Base-by-base conservation (phyloP, 495 filamentous ascomycete species). In the Cenococcum geophilum region DNA sequence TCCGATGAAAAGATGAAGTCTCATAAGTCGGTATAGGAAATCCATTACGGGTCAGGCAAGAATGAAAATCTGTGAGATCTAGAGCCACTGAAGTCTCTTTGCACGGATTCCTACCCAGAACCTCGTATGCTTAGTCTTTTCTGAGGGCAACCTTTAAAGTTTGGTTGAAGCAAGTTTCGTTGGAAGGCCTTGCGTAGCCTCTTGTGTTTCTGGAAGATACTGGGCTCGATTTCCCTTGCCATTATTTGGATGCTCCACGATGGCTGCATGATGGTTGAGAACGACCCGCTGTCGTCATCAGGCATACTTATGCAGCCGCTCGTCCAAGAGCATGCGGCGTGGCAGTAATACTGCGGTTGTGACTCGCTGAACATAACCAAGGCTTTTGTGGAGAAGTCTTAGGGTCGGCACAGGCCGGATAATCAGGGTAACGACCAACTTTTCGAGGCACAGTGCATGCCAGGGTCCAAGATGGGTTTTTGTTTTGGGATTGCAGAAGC, bases 351-450 rank as follows among this genome's bases (percentile, higher is more conserved):
- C 48, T 23, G 48, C 48, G 21, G 10, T 14, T 22, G 4, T 27
- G 40, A 18, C 11, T 45, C 40, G 40, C 11, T 45, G 14, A 18
- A 45, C 20, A 49, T 12, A 51, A 23, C 16, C 18, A 20, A 51
- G 21, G 21, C 16, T 21, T 51, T 18, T 51, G 48, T 14, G 18
- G 18, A 51, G 12, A 4, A 23, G 48, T 51, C 48, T 27, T 27
- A 21, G 48, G 48, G 48, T 51, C 48, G 48, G 48, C 22, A 51
- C 21, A 51, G 48, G 18, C 48, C 48, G 48, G 23, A 51, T 51
- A 11, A 51, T 51, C 20, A 5, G 23, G 18, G 48, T 1, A 51
- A 12, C 20, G 48, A 21, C 48, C 20, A 52, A 32, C 21, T 32
- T 52, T 32, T 52, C 21, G 49, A 25, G 49, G 49, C 49, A 4